A percentile compares a stretch with the other conserved stretches of the same genome.
phyloP scores from a whole-genome alignment of 768 basidiomycete species.

The Mycena crocata region DNA sequence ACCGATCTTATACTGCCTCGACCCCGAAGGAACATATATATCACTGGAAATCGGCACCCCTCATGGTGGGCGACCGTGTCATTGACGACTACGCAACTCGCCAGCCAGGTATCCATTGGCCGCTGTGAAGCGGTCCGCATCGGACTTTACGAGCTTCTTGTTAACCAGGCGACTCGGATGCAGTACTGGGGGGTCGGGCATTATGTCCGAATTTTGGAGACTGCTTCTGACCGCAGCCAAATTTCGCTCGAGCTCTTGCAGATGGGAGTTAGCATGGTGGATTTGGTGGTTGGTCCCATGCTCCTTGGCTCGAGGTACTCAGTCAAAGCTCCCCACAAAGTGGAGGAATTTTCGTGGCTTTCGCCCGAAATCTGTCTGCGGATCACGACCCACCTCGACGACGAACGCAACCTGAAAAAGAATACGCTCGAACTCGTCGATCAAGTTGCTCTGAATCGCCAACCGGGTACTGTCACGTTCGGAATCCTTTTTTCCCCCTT shows the following conservation, averaged over 20 bases:
- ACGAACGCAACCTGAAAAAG: constrained; percentile 28
- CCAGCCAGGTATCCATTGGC: not conserved
- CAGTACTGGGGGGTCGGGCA: not conserved
- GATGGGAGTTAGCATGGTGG: not conserved
- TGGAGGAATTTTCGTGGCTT: constrained; percentile 2
- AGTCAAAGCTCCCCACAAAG: not conserved
- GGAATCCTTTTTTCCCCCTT: constrained; percentile 32
- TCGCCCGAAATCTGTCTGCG: constrained; percentile 16
- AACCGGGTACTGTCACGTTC: not conserved
- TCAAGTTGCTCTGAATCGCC: not conserved
- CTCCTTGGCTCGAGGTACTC: not conserved
- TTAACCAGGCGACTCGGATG: constrained; percentile 30
- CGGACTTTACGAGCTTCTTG: constrained; percentile 29
- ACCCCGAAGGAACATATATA: no score
- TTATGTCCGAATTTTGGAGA: constrained; percentile 20
- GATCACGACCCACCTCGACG: constrained; percentile 36
- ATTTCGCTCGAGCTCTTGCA: not conserved
- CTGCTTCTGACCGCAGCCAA: not conserved
- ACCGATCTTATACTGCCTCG: no score
- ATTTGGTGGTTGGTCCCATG: constrained; percentile 3
- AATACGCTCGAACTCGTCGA: constrained; percentile 11
- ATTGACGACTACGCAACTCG: constrained; percentile 4
- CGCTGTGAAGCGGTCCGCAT: constrained; percentile 23
- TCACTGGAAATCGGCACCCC: constrained; percentile 30
- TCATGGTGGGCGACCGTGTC: constrained; percentile 30